Evolutionary conservation across 768 basidiomycete genomes (phyloP).

Genomic region (Filobasidium floriforme): DNA sequence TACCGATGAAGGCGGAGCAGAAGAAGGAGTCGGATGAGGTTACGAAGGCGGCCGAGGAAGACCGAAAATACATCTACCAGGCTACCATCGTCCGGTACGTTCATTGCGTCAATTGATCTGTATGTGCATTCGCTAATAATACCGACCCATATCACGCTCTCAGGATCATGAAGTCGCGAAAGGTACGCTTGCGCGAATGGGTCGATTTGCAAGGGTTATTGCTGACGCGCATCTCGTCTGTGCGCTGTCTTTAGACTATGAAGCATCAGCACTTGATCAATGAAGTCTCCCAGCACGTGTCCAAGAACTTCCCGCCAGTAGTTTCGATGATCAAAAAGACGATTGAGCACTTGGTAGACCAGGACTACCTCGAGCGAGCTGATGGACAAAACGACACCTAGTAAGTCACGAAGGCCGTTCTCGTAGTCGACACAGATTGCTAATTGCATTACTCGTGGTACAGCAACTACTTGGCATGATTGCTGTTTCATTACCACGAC

Average conservation of each 20-base stretch:
- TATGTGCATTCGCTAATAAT: not conserved
- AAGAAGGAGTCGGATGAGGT: conserved; percentile 85
- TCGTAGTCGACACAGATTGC: not conserved
- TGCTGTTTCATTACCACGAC: not conserved
- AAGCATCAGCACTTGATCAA: conserved; percentile 44
- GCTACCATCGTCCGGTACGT: conserved; percentile 67
- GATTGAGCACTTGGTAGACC: conserved; percentile 85
- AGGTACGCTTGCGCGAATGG: conserved; percentile 24
- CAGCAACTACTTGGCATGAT: conserved; percentile 17
- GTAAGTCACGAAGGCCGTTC: not conserved
- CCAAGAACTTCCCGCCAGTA: conserved; percentile 58
- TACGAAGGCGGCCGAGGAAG: conserved; percentile 89
- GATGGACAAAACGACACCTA: conserved; percentile 86
- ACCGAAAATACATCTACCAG: conserved; percentile 92
- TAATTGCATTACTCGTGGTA: not conserved
- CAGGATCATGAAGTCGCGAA: conserved; percentile 49
- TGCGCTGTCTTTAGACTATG: conserved; percentile 34
- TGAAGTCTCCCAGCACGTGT: conserved; percentile 41
- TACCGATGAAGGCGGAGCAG: conserved; percentile 87
- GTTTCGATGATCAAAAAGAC: conserved; percentile 97
- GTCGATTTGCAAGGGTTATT: not conserved
- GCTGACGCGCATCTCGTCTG: not conserved
- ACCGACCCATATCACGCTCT: not conserved
- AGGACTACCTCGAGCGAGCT: conserved; percentile 94
- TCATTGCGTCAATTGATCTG: not conserved